Percentiles rank a stretch among this genome's conserved stretches.
phyloP scores from a whole-genome alignment of 495 filamentous ascomycete genomes.

The Xylaria nigripes region DNA sequence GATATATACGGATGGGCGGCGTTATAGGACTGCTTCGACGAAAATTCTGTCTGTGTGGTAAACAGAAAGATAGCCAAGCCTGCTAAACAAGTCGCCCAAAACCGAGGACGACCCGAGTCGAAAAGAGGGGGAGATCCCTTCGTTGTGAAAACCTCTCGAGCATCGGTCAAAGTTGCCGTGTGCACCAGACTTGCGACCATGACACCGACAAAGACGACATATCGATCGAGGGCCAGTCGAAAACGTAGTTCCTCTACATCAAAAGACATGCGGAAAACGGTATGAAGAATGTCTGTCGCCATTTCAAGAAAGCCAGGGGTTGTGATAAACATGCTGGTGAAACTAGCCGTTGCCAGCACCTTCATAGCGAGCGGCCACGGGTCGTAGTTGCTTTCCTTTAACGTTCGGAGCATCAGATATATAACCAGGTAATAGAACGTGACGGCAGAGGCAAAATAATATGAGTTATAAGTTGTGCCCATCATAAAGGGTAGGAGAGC shows the following conservation, averaged over 20 bases:
- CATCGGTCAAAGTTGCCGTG: constrained; percentile 8
- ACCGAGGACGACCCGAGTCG: constrained; percentile 6
- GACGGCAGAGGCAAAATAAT: constrained; percentile 52
- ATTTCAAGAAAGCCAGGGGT: constrained; percentile 39
- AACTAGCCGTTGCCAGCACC: constrained; percentile 36
- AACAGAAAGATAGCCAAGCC: constrained; percentile 27
- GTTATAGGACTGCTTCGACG: constrained; percentile 41
- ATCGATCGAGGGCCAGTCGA: constrained; percentile 16
- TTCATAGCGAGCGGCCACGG: constrained; percentile 40
- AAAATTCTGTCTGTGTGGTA: constrained; percentile 20
- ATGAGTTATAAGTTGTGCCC: constrained; percentile 48
- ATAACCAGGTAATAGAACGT: constrained; percentile 55
- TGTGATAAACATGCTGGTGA: constrained; percentile 35
- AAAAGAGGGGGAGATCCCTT: constrained; percentile 8
- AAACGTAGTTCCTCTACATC: constrained; percentile 19
- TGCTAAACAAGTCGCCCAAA: constrained; percentile 18
- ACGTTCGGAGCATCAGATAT: constrained; percentile 40
- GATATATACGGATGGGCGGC: constrained; percentile 46
- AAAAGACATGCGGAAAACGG: constrained; percentile 32
- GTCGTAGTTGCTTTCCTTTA: constrained; percentile 33
- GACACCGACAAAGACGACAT: constrained; percentile 19
- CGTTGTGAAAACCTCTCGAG: constrained; percentile 3
- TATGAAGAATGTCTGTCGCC: constrained; percentile 27
- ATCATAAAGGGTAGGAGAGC: constrained; percentile 48
- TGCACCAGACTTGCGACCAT: constrained; percentile 17